Conservation (phyloP, 345 rosid genomes). For the Euclidium syriacum region DNA sequence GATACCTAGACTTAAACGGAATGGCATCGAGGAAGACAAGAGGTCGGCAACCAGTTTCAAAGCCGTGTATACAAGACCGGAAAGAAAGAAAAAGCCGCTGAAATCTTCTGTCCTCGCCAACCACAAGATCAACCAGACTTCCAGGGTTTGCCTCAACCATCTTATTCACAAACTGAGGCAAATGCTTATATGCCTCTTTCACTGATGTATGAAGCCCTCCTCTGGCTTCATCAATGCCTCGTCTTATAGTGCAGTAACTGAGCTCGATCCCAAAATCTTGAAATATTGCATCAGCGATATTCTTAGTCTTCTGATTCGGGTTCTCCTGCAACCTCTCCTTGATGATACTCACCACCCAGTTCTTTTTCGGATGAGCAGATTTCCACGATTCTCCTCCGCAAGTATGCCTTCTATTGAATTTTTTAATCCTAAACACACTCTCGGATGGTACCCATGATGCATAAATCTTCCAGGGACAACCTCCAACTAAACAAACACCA, state of each 20-base stretch:
- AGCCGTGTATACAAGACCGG: constrained; percentile 60
- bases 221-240: constrained; percentile 82
- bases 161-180: constrained; percentile 68
- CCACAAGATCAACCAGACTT: constrained; percentile 47
- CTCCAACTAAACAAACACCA: constrained; percentile 62
- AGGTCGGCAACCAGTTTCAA: constrained; percentile 77
- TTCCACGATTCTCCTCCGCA: constrained; percentile 84
- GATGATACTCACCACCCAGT: constrained; percentile 76
- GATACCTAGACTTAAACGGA: constrained; percentile 64
- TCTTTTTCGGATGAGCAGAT: constrained; percentile 68
- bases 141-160: constrained; percentile 70
- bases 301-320: constrained; percentile 78
- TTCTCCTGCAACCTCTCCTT: constrained; percentile 71
- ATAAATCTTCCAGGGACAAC: constrained; percentile 49
- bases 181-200: constrained; percentile 60
- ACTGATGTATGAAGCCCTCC: constrained; percentile 77
- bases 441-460: constrained; percentile 70
- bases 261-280: constrained; percentile 75
- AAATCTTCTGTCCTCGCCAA: constrained; percentile 57
- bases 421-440: constrained; percentile 58
- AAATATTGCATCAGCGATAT: constrained; percentile 54
- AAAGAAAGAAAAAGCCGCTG: constrained; percentile 71
- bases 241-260: constrained; percentile 78
- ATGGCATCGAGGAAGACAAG: constrained; percentile 78
- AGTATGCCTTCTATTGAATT: constrained; percentile 52